These are phyloP conservation scores for Calonectria naviculata DNA, from an alignment of 2,329 filamentous ascomycete genomes.

Conservation along the genomic window DNA sequence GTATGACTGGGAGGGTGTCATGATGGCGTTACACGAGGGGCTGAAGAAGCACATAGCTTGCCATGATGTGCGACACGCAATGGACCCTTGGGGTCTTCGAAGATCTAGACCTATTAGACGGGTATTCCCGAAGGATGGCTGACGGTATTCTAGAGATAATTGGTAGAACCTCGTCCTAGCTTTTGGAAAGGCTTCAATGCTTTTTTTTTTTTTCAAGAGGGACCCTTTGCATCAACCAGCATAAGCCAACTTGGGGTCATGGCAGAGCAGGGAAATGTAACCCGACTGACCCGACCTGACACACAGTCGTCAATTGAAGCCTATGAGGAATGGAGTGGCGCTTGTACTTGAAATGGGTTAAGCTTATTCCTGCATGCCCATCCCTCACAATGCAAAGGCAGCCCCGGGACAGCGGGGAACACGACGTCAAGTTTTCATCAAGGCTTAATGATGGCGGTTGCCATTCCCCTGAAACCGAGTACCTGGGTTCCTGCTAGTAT, in stretches of 20 bases:
- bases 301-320: background rate
- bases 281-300: background rate
- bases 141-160: background rate
- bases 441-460: background rate
- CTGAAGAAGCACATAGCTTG: background rate
- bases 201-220: background rate
- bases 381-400: background rate
- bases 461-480: background rate
- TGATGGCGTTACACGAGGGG: background rate
- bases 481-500: background rate
- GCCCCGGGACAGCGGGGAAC: background rate
- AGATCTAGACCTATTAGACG: background rate
- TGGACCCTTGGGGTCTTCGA: background rate
- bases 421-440: background rate
- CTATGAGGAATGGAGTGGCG: slow-evolving; percentile 12
- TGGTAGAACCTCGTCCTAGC: background rate
- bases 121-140: slow-evolving; percentile 2
- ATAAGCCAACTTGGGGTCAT: background rate
- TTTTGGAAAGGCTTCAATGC: background rate
- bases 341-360: background rate
- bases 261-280: background rate
- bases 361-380: background rate
- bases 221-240: background rate
- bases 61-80: background rate
- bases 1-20: background rate